phyloP scores from a whole-genome alignment of 306 rosid genomes.

The Quercus robur region DNA sequence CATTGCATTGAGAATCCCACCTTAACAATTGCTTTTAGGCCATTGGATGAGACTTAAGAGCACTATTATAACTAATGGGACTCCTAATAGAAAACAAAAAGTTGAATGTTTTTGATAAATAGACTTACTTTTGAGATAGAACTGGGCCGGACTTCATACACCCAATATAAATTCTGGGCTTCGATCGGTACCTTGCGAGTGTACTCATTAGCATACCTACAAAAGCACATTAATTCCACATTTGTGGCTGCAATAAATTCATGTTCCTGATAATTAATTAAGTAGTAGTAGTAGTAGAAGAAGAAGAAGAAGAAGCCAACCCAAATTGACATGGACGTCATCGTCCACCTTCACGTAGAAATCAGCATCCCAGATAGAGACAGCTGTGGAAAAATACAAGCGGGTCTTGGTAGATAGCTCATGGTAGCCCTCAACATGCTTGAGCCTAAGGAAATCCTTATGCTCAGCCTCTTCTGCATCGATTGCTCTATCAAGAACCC shows the following conservation, averaged over 20 bases:
- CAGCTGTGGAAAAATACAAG: conserved; percentile 61
- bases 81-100: too few relatives aligned
- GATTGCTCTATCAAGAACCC: conserved; percentile 62
- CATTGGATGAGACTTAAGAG: too few relatives aligned
- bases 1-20: too few relatives aligned
- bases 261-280: too few relatives aligned
- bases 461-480: conserved; percentile 71
- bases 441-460: conserved; percentile 67
- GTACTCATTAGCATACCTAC: conserved; percentile 51
- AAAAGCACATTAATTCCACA: background rate
- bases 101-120: background rate
- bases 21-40: too few relatives aligned
- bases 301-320: conserved; percentile 17
- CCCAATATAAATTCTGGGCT: conserved; percentile 77
- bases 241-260: too few relatives aligned
- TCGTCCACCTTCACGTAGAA: conserved; percentile 93
- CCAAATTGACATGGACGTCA: conserved; percentile 78
- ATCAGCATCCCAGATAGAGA: conserved; percentile 76
- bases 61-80: too few relatives aligned
- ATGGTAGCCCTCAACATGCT: conserved; percentile 85
- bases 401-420: conserved; percentile 86
- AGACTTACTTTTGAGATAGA: conserved; percentile 60
- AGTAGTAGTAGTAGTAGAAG: too few relatives aligned
- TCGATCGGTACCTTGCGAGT: conserved; percentile 57
- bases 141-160: conserved; percentile 99